Evolutionary conservation across 2,329 filamentous ascomycete species (phyloP).

Genomic region (Coniochaeta pulveracea): DNA sequence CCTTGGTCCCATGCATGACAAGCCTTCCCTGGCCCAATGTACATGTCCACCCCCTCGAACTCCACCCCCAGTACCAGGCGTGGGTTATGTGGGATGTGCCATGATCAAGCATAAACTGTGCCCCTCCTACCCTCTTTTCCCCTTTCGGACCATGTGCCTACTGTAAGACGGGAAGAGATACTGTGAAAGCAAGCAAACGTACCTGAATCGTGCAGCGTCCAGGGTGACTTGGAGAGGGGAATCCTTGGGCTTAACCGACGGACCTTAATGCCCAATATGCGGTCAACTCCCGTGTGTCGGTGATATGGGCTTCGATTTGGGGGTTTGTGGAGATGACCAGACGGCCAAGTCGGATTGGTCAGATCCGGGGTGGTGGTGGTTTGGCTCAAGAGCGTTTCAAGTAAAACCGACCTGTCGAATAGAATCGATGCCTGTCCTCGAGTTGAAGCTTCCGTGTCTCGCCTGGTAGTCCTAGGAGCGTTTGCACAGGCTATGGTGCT

Average conservation of each 20-base stretch:
- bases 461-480: too few species aligned
- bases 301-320: not conserved
- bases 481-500: too few species aligned
- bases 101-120: slow-evolving; percentile 2
- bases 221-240: not conserved
- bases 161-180: not conserved
- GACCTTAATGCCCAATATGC: not conserved
- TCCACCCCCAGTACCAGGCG: not conserved
- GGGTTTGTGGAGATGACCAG: slow-evolving; percentile 3
- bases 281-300: not conserved
- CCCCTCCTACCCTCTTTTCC: not conserved
- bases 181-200: not conserved
- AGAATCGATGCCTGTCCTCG: not conserved
- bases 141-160: too few species aligned
- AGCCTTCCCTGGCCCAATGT: slow-evolving; percentile 1
- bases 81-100: slow-evolving; percentile 3
- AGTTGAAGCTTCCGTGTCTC: not conserved
- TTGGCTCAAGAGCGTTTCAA: slow-evolving; percentile 4
- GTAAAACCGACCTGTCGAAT: slow-evolving; percentile 4
- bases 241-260: slow-evolving; percentile 2
- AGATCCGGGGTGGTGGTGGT: slow-evolving; percentile 3
- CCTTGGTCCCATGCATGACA: slow-evolving; percentile 3
- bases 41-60: slow-evolving; percentile 1
- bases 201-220: slow-evolving; percentile 2
- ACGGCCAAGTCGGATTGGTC: slow-evolving; percentile 1